These are phyloP conservation scores for Atalantia buxifolia DNA, from an alignment of 345 rosid species.

Conservation along the genomic window DNA sequence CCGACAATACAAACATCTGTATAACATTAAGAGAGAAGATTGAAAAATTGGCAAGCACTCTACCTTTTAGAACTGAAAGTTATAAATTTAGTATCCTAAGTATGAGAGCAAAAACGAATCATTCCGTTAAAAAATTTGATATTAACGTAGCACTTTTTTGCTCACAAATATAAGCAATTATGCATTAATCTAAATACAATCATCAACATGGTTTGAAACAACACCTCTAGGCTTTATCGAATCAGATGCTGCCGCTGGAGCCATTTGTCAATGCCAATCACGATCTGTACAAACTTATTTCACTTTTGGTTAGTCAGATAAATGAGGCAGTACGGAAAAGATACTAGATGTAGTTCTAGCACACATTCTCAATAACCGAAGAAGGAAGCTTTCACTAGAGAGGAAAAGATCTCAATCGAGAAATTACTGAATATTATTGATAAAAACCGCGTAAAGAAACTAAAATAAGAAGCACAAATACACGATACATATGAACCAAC, in stretches of 20 bases:
- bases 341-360: no score
- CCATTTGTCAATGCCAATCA: constrained; percentile 37
- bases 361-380: no score
- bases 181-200: background rate
- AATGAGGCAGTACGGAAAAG: no score
- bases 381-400: no score
- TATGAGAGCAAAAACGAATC: background rate
- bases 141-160: background rate
- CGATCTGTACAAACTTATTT: constrained; percentile 24
- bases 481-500: no score
- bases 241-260: constrained; percentile 49
- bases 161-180: background rate
- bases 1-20: constrained; percentile 97
- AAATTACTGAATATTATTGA: no score
- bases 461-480: no score
- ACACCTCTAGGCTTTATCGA: constrained; percentile 79
- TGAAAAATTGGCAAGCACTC: background rate
- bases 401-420: no score
- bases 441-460: no score
- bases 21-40: constrained; percentile 8
- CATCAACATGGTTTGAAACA: constrained; percentile 4
- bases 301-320: background rate
- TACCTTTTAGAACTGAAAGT: background rate
- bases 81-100: background rate
- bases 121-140: background rate